Evolutionary conservation across 441 rosid species (phyloP), one percentile per base, ranked within the genome.

Genomic region (Erodium chrysanthum): DNA sequence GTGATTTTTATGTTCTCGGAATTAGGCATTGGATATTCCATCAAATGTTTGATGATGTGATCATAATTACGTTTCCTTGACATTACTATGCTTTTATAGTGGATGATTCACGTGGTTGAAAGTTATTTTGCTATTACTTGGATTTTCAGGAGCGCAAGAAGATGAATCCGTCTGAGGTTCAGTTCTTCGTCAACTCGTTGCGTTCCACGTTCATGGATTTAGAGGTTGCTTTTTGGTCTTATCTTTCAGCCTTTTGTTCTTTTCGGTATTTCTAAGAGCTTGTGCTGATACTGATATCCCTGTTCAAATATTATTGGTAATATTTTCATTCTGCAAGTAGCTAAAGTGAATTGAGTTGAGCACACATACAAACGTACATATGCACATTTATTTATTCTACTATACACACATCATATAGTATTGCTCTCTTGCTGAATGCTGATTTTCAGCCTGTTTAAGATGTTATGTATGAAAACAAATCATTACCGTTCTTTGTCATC

Each of bases 111-210:
- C 27, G 54, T 69, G 61, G 69, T 76, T 81, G 69, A 70, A 64
- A 20, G 64, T 61, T 44, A 31, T 60, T 59, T 52, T 69, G 35
- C 60, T 11, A 17, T 12, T 75, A 69, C 62, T 69, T 67, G 71
- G 73, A 58, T 79, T 75, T 70, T 75, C 86, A 93, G 96, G 97
- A 93, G 75, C 86, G 92, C 69, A 90, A 79, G 84, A 74, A 74
- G 58, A 93, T 88, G 96, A 82, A 71, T 77, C 74, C 85, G 66
- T 77, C 88, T 61, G 95, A 87, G 78, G 84, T 85, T 77, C 88
- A 86, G 65, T 70, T 70, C 67, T 93, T 77, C 62, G 96, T 89
- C 71, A 87, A 86, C 76, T 78, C 84, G 0, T 69, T 93, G 78
- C 83, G 96, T 60, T 86, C 90, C 67, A 80, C 93, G 72, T 93